phyloP scores from a whole-genome alignment of 495 filamentous ascomycete genomes.

The Amniculicola lignicola region DNA sequence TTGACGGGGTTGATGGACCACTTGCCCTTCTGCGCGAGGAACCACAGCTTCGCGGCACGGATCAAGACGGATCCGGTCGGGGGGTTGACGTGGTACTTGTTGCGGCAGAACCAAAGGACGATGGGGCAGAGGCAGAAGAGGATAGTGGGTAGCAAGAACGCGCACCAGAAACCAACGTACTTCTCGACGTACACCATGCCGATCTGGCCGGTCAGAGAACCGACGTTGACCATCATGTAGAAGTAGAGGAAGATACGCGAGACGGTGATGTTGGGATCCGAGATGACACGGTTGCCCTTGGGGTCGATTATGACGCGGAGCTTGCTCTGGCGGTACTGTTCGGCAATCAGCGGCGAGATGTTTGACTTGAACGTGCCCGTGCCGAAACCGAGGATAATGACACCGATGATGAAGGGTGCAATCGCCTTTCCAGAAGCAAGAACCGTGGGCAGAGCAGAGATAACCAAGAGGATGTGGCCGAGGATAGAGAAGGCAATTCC shows the following conservation, averaged over 20 bases:
- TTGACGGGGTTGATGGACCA: slow-evolving; percentile 54
- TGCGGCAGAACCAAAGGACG: slow-evolving; percentile 60
- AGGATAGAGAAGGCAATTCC: slow-evolving; percentile 59
- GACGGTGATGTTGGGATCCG: slow-evolving; percentile 65
- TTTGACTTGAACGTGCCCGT: slow-evolving; percentile 67
- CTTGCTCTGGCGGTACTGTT: slow-evolving; percentile 51
- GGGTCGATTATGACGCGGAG: slow-evolving; percentile 22
- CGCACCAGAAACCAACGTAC: slow-evolving; percentile 76
- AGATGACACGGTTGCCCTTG: slow-evolving; percentile 54
- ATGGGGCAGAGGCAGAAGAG: slow-evolving; percentile 58
- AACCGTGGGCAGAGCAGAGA: slow-evolving; percentile 61
- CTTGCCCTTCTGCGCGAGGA: slow-evolving; percentile 58
- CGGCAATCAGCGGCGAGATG: slow-evolving; percentile 59
- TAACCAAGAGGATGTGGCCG: slow-evolving; percentile 64
- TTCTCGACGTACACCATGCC: slow-evolving; percentile 67
- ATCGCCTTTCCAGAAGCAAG: slow-evolving; percentile 56
- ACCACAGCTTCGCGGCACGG: slow-evolving; percentile 55
- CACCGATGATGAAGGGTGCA: slow-evolving; percentile 58
- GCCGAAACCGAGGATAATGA: slow-evolving; percentile 62
- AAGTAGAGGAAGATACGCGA: slow-evolving; percentile 61
- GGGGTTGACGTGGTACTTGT: slow-evolving; percentile 55
- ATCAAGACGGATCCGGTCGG: slow-evolving; percentile 64
- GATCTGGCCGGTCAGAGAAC: slow-evolving; percentile 54
- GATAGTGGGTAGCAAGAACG: slow-evolving; percentile 46
- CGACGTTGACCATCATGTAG: slow-evolving; percentile 69